A percentile compares a stretch with the other conserved stretches of the same genome.
phyloP scores from a whole-genome alignment of 805 yeast species.

The Wickerhamomyces alni region DNA sequence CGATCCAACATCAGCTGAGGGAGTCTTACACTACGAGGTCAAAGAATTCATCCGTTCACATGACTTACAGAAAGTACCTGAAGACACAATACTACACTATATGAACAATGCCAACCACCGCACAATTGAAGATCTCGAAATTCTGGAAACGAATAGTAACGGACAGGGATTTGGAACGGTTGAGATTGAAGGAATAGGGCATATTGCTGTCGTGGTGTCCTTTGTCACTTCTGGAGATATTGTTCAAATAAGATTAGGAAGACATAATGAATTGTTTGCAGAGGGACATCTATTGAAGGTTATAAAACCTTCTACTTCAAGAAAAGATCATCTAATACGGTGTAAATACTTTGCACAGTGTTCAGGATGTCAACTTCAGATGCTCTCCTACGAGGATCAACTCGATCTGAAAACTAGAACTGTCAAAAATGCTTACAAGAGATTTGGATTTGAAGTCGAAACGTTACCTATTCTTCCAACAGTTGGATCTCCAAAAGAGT shows the following conservation, averaged over 20 bases:
- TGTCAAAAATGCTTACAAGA: constrained; percentile 73
- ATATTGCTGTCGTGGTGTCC: constrained; percentile 71
- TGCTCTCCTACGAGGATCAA: constrained; percentile 66
- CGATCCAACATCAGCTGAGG: constrained; percentile 8
- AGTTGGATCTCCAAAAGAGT: constrained; percentile 68
- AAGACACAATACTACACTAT: constrained; percentile 3
- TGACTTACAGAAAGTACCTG: constrained; percentile 2
- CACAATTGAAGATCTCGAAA: constrained; percentile 42
- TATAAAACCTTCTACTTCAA: constrained; percentile 31
- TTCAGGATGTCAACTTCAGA: constrained; percentile 92
- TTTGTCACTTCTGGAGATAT: constrained; percentile 81
- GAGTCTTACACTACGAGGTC: constrained; percentile 6
- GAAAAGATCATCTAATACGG: constrained; percentile 52
- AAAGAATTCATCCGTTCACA: not conserved
- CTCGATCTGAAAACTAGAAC: constrained; percentile 63
- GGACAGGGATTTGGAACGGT: constrained; percentile 82
- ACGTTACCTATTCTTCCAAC: constrained; percentile 54
- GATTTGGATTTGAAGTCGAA: constrained; percentile 51
- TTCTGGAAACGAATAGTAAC: constrained; percentile 45
- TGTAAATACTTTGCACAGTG: constrained; percentile 79
- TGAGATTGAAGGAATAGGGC: constrained; percentile 29
- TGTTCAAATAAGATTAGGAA: constrained; percentile 62
- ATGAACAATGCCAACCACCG: constrained; percentile 1
- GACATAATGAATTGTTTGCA: constrained; percentile 63
- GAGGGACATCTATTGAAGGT: constrained; percentile 67